A percentile compares a stretch with the other conserved stretches of the same genome.
Evolutionary conservation across 2,329 filamentous ascomycete species (phyloP).

Genomic region (Nothophaeocryptopus gaeumannii): DNA sequence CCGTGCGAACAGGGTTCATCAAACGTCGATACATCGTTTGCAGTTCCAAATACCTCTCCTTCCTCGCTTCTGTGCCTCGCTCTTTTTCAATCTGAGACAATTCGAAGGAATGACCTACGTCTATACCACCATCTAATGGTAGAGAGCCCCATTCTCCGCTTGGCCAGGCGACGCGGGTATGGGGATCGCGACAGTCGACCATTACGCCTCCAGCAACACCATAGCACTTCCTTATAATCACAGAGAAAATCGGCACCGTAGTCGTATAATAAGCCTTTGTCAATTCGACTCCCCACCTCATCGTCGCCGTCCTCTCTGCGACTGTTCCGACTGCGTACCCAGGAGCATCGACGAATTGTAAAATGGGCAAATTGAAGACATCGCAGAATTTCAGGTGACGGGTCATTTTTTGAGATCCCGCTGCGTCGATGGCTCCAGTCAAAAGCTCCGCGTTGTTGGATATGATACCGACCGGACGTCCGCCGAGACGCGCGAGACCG

Average conservation of each 20-base stretch:
- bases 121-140: slow-evolving; percentile 63
- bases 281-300: slow-evolving; percentile 62
- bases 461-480: slow-evolving; percentile 58
- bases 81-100: slow-evolving; percentile 54
- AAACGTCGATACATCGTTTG: slow-evolving; percentile 59
- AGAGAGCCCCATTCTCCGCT: slow-evolving; percentile 62
- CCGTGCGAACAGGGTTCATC: slow-evolving; percentile 64
- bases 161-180: slow-evolving; percentile 62
- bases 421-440: slow-evolving; percentile 59
- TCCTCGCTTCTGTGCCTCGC: slow-evolving; percentile 47
- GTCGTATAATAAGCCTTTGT: slow-evolving; percentile 62
- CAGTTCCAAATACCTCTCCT: slow-evolving; percentile 54
- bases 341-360: slow-evolving; percentile 63
- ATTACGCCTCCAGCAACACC: slow-evolving; percentile 65
- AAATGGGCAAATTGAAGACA: slow-evolving; percentile 61
- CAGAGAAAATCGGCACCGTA: slow-evolving; percentile 61
- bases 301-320: slow-evolving; percentile 61
- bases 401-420: slow-evolving; percentile 60
- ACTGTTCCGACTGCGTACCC: slow-evolving; percentile 64
- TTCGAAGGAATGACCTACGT: slow-evolving; percentile 61
- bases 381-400: slow-evolving; percentile 62
- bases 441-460: slow-evolving; percentile 61
- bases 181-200: slow-evolving; percentile 60
- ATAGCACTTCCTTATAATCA: slow-evolving; percentile 60
- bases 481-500: slow-evolving; percentile 58